Percentiles rank a stretch among this genome's conserved stretches.
Evolutionary conservation across 2,329 filamentous ascomycete species (phyloP).

Genomic region (Neurospora sp.): DNA sequence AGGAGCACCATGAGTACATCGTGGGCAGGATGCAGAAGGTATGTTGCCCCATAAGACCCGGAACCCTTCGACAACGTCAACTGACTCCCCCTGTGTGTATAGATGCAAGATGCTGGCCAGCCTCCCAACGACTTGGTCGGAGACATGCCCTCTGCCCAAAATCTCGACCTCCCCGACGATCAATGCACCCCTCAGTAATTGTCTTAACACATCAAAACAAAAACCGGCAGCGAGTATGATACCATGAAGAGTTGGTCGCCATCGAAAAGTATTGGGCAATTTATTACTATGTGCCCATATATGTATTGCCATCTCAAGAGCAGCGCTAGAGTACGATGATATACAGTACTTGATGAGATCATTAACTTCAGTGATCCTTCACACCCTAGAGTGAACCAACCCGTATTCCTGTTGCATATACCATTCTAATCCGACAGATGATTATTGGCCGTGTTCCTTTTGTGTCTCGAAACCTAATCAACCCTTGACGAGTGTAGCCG

Average conservation of each 20-base stretch:
- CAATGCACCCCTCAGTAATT: slow-evolving; percentile 50
- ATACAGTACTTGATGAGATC: neutral
- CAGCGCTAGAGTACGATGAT: neutral
- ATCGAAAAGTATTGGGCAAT: neutral
- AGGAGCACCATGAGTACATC: slow-evolving; percentile 78
- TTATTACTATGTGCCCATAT: no score
- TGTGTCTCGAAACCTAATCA: neutral
- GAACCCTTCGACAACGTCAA: slow-evolving; percentile 10
- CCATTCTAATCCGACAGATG: neutral
- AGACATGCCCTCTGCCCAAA: slow-evolving; percentile 76
- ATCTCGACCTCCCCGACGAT: slow-evolving; percentile 53
- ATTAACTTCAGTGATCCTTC: neutral
- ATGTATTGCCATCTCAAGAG: neutral
- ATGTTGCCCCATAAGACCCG: slow-evolving; percentile 17
- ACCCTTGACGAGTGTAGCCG: neutral
- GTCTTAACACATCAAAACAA: neutral
- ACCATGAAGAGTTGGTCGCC: neutral
- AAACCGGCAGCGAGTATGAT: neutral
- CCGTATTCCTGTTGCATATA: neutral
- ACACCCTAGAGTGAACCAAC: neutral
- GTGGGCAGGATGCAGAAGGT: slow-evolving; percentile 98
- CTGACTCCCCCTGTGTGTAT: slow-evolving; percentile 4
- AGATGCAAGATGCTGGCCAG: slow-evolving; percentile 96
- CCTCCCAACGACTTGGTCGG: slow-evolving; percentile 87
- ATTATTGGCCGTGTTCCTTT: neutral